Conservation (phyloP, 345 rosid genomes). For the Arabis hirsuta region DNA sequence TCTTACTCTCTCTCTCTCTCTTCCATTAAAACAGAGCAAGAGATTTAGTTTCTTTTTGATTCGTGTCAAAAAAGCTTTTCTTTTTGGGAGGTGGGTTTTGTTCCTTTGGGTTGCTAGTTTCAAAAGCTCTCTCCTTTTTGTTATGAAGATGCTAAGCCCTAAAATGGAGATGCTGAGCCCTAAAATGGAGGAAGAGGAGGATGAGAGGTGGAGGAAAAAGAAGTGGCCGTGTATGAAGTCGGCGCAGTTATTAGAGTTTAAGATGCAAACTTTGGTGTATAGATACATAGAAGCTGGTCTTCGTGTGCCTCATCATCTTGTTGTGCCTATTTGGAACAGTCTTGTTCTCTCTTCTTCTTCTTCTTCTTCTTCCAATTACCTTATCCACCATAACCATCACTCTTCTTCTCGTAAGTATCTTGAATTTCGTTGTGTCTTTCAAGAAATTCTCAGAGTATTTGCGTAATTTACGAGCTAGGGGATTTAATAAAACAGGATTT, state of each 20-base stretch:
- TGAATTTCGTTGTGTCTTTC: neutral
- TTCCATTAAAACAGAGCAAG: constrained; percentile 9
- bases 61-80: constrained; percentile 25
- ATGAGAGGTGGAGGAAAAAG: constrained; percentile 27
- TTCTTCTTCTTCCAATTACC: constrained; percentile 33
- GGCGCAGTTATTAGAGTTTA: constrained; percentile 60
- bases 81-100: constrained; percentile 39
- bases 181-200: constrained; percentile 26
- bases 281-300: constrained; percentile 55
- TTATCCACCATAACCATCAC: constrained; percentile 5
- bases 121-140: constrained; percentile 32
- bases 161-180: constrained; percentile 27
- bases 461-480: neutral
- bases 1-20: constrained; percentile 23
- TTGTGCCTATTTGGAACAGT: constrained; percentile 52
- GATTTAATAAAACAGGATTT: neutral
- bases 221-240: constrained; percentile 44
- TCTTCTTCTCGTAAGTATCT: constrained; percentile 35
- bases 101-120: constrained; percentile 22
- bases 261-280: constrained; percentile 53
- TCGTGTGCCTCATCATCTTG: constrained; percentile 56
- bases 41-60: constrained; percentile 14
- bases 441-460: neutral
- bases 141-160: constrained; percentile 28
- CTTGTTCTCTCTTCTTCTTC: constrained; percentile 45